Evolutionary conservation across 2,329 filamentous ascomycete species (phyloP), one percentile per base, ranked within the genome.

Genomic region (Diaporthe longicolla): DNA sequence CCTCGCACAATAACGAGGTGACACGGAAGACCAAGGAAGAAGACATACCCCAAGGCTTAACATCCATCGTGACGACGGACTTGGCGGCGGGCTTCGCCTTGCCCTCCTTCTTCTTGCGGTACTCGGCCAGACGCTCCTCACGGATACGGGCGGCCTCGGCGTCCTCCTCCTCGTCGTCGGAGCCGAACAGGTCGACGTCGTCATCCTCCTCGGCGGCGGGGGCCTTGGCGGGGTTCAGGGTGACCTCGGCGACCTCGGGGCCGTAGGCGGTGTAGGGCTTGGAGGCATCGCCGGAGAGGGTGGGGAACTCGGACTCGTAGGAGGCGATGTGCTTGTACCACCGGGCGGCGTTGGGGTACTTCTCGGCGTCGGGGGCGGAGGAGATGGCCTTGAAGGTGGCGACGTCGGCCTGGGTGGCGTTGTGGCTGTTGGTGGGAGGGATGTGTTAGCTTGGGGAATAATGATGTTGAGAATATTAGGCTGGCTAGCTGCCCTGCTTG

Each of bases 251-350:
- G 77, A 87, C 89, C 81, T 97, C 95, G 78, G 97, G 97, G 82
- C 97, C 97, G 88, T 98, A 98, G 84, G 93, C 90, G 81, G 94
- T 95, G 89, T 93, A 94, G 79, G 93, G 89, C 89, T 97, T 95
- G 85, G 93, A 93, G 80, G 95, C 91, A 87, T 98, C 96, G 85
- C 97, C 97, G 74, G 95, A 91, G 70, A 99, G 94, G 78, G 92
- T 93, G 81, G 93, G 89, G 89, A 98, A 98, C 86, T 98, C 96
- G 79, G 93, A 90, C 90, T 97, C 93, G 89, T 94, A 98, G 80
- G 94, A 93, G 85, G 94, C 91, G 83, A 98, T 94, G 92, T 99
- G 96, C 92, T 97, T 98, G 92, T 98, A 98, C 97, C 97, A 99
- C 86, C 97, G 93, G 83, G 94, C 95, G 82, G 93, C 95, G 88